phyloP scores from a whole-genome alignment of 2,329 filamentous ascomycete genomes.

The Beauveria sp. region DNA sequence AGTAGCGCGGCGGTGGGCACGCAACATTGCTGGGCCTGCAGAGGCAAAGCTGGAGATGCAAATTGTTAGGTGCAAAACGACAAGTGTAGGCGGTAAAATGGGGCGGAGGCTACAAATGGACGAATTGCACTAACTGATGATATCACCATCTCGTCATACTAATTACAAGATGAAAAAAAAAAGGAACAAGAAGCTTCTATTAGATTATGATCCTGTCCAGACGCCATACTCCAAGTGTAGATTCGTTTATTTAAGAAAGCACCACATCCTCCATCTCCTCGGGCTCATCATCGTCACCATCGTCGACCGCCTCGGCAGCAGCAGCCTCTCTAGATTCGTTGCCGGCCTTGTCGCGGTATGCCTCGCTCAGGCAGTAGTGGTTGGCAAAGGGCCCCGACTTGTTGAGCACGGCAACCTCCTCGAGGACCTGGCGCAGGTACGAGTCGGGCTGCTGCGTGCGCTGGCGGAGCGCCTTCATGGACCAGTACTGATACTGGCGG shows the following conservation, averaged over 20 bases:
- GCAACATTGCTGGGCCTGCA: not conserved
- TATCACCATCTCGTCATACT: not conserved
- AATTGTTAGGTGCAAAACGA: no score
- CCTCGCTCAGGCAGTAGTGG: conserved; percentile 72
- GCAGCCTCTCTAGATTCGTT: conserved; percentile 43
- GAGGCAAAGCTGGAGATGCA: no score
- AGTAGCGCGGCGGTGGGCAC: not conserved
- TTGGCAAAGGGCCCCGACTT: conserved; percentile 79
- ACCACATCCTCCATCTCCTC: conserved; percentile 74
- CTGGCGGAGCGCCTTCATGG: conserved; percentile 77
- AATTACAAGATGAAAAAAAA: not conserved
- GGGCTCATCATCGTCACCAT: conserved; percentile 59
- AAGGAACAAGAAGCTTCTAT: not conserved
- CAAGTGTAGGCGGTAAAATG: not conserved
- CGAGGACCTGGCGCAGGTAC: conserved; percentile 80
- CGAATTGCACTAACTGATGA: not conserved
- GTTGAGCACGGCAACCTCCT: conserved; percentile 74
- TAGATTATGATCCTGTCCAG: not conserved
- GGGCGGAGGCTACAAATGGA: not conserved
- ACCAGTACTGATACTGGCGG: conserved; percentile 83
- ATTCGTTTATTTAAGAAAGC: not conserved
- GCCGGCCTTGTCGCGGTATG: conserved; percentile 30
- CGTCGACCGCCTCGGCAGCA: conserved; percentile 48
- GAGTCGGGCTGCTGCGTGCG: conserved; percentile 79
- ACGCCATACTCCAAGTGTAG: conserved; percentile 1